Evolutionary conservation across 371 early-diverging fungal species (phyloP).

Genomic region (Actinomucor elegans): DNA sequence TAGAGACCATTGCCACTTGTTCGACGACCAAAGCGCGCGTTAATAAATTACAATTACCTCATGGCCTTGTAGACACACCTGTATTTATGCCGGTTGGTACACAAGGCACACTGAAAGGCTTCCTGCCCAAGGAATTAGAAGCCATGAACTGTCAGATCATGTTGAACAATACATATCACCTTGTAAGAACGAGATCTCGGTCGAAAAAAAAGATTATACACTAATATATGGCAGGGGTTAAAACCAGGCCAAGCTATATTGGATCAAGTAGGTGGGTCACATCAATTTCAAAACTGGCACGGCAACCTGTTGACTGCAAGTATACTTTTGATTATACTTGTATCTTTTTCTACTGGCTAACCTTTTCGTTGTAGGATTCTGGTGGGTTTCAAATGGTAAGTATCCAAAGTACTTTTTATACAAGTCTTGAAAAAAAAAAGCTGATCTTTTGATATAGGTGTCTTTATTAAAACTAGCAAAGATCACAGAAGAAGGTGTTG

Average conservation of each 20-base stretch:
- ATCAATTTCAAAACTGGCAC: constrained; percentile 89
- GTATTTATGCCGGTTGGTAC: constrained; percentile 98
- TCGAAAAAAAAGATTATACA: no score
- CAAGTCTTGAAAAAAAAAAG: no score
- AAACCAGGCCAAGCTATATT: constrained; percentile 75
- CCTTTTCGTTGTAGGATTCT: constrained; percentile 4
- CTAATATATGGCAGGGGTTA: constrained; percentile 40
- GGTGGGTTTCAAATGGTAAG: constrained; percentile 6
- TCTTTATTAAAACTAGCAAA: constrained; percentile 71
- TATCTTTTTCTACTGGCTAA: no score
- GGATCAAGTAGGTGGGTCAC: constrained; percentile 77
- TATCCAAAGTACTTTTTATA: no score
- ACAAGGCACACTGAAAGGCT: constrained; percentile 90
- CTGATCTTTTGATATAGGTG: no score
- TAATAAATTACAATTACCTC: constrained; percentile 74
- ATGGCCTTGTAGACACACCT: constrained; percentile 83
- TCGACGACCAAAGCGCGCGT: constrained; percentile 90
- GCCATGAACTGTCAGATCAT: constrained; percentile 87
- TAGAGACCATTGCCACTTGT: constrained; percentile 62
- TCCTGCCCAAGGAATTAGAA: constrained; percentile 76
- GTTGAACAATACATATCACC: constrained; percentile 91
- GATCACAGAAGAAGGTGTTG: constrained; percentile 92
- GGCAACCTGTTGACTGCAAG: constrained; percentile 79
- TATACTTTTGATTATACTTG: no score
- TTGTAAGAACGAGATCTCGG: no score